Percentiles rank a stretch among this genome's conserved stretches.
Evolutionary conservation across 768 basidiomycete genomes (phyloP).

Genomic region (Trametes maxima): DNA sequence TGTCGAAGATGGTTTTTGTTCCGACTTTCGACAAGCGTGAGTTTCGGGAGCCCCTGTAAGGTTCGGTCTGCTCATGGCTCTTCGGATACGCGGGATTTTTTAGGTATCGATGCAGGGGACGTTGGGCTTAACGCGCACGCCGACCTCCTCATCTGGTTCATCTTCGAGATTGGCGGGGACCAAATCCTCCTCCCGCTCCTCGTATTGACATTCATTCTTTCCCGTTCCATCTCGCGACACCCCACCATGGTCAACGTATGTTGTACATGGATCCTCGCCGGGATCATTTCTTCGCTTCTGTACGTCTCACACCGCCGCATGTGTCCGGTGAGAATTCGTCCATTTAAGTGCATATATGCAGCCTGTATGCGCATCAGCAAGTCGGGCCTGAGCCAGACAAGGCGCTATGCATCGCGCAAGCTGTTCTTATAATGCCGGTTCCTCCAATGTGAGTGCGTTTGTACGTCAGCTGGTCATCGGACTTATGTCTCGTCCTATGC

Average conservation of each 20-base stretch:
- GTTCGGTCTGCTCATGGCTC: not conserved
- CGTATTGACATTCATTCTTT: conserved; percentile 46
- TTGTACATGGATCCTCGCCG: conserved; percentile 50
- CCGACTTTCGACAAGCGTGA: not conserved
- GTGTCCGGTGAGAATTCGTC: not conserved
- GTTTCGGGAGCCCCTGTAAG: not conserved
- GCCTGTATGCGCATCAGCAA: conserved; percentile 44
- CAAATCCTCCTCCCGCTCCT: conserved; percentile 48
- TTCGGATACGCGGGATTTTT: not conserved
- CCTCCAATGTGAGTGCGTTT: conserved; percentile 25
- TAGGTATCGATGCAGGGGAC: conserved; percentile 30
- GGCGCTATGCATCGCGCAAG: conserved; percentile 47
- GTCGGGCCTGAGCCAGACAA: conserved; percentile 39
- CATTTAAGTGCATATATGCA: conserved; percentile 1
- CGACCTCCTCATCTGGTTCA: conserved; percentile 44
- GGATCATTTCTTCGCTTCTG: conserved; percentile 46
- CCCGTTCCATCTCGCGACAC: conserved; percentile 41
- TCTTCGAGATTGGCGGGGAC: conserved; percentile 49
- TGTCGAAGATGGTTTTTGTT: no score
- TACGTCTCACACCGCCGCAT: conserved; percentile 30
- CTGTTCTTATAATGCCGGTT: conserved; percentile 37
- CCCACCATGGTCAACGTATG: conserved; percentile 49
- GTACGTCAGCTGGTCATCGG: not conserved
- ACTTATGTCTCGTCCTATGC: no score
- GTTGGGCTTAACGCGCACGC: conserved; percentile 30